phyloP scores from a whole-genome alignment of 192 early-diverging fungal species.

The Coemansia sp. region DNA sequence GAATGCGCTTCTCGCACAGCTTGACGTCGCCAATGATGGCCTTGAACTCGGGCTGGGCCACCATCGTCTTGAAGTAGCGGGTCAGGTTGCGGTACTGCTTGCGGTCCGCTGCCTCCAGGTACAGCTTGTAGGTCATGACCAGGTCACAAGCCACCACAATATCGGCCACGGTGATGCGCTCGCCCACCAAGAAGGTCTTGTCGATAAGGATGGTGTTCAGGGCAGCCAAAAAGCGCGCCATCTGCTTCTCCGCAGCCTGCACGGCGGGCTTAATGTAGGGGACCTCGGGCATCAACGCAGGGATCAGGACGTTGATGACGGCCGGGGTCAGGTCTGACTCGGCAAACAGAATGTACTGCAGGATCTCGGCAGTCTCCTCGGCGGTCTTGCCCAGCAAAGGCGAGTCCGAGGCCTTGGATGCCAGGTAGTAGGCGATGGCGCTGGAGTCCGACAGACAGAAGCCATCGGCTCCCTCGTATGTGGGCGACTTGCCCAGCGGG shows the following conservation, averaged over 20 bases:
- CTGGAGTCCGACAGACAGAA: conserved; percentile 73
- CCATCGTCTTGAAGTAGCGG: conserved; percentile 88
- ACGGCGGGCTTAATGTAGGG: conserved; percentile 60
- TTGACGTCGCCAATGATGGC: conserved; percentile 69
- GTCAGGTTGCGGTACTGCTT: conserved; percentile 81
- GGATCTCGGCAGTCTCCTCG: conserved; percentile 61
- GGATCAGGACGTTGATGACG: conserved; percentile 43
- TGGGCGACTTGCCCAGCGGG: conserved; percentile 88
- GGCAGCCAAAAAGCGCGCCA: conserved; percentile 60
- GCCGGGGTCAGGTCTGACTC: conserved; percentile 57
- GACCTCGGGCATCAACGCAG: conserved; percentile 43
- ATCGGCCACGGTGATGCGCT: conserved; percentile 89
- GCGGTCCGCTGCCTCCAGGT: conserved; percentile 69
- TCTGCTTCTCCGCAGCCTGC: conserved; percentile 68
- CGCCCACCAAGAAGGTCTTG: conserved; percentile 93
- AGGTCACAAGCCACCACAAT: conserved; percentile 63
- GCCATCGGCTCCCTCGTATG: conserved; percentile 79
- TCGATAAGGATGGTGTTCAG: conserved; percentile 77
- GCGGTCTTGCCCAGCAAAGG: conserved; percentile 60
- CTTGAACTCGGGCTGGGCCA: conserved; percentile 84
- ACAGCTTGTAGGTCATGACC: conserved; percentile 34
- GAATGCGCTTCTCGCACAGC: conserved; percentile 61
- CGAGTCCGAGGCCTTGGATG: conserved; percentile 42
- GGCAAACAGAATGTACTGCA: conserved; percentile 63
- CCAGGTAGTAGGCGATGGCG: conserved; percentile 89